Conservation (phyloP, 768 basidiomycete genomes). For the Holtermannia corniformis region DNA sequence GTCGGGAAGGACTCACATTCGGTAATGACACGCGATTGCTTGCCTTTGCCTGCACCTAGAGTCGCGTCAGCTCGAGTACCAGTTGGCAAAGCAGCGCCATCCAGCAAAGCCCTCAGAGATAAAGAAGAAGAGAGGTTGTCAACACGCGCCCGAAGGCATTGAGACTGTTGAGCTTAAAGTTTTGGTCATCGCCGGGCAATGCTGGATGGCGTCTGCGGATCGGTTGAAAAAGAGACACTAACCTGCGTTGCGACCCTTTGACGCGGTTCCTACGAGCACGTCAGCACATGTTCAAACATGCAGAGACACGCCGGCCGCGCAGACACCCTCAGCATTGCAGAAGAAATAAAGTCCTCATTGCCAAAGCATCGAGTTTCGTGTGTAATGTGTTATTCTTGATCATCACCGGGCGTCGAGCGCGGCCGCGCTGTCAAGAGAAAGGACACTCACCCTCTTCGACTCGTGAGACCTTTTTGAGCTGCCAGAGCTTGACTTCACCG, state of each 20-base stretch:
- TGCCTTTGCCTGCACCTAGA: slow-evolving; percentile 25
- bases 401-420: slow-evolving; percentile 18
- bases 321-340: slow-evolving; percentile 40
- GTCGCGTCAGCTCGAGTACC: background rate
- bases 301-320: background rate
- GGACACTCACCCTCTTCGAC: slow-evolving; percentile 49
- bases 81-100: background rate
- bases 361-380: slow-evolving; percentile 24
- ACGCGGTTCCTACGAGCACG: no score
- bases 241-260: no score
- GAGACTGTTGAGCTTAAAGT: background rate
- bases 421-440: no score
- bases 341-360: slow-evolving; percentile 32
- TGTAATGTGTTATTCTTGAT: slow-evolving; percentile 37
- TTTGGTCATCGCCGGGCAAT: background rate
- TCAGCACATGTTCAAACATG: background rate
- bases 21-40: slow-evolving; percentile 8
- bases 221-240: background rate
- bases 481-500: slow-evolving; percentile 72
- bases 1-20: slow-evolving; percentile 29
- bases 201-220: background rate
- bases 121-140: background rate
- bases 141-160: background rate
- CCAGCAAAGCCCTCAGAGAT: background rate
- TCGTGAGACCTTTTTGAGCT: slow-evolving; percentile 49